Base-by-base conservation (phyloP, 164 flowering plant genomes). In the Vitis amurensis region DNA sequence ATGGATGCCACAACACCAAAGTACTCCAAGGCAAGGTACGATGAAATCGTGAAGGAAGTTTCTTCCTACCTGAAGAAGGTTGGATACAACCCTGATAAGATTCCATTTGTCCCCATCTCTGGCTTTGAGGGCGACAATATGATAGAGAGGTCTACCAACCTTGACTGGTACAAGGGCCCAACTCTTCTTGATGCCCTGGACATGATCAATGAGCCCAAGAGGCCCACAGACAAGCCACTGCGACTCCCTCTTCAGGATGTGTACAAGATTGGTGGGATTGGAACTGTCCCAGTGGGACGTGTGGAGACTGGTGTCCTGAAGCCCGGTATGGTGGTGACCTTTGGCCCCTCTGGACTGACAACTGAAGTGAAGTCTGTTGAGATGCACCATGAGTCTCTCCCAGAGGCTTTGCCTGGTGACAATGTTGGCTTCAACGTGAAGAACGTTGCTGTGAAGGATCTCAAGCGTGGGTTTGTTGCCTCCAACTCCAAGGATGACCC, bases 81-180 rank as follows among this genome's bases (percentile, higher is more conserved):
- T 3, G 85, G 85, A 8, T 81, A 81, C 78, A 81, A 78, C 74
- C 84, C 84, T 52, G 84, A 81, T 9, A 81, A 81, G 52, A 76
- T 78, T 59, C 69, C 81, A 17, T 81, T 81, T 37, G 81, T 81
- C 11, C 84, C 84, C 19, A 78, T 81, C 73, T 81, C 84, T 71
- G 84, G 84, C 10, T 81, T 81, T 65, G 84, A 81, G 77, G 81
- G 84, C n/a, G 81, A 81, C 61, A 81, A 78, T 73, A 78, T 81
- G 82, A 81, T 81, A 61, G 84, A 82, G 69, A 79, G 83, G 73
- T 82, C 85, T 0, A 75, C 81, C 51, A 87, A 87, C 86, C 87
- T 87, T 2, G 91, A 87, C 76, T 87, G 91, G 91, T 87, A 87
- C 91, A 87, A 87, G 91, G 91, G 91, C 7, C 91, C 89, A 17